Evolutionary conservation across 768 basidiomycete species (phyloP), one percentile per base, ranked within the genome.

Genomic region (Calocera cornea): DNA sequence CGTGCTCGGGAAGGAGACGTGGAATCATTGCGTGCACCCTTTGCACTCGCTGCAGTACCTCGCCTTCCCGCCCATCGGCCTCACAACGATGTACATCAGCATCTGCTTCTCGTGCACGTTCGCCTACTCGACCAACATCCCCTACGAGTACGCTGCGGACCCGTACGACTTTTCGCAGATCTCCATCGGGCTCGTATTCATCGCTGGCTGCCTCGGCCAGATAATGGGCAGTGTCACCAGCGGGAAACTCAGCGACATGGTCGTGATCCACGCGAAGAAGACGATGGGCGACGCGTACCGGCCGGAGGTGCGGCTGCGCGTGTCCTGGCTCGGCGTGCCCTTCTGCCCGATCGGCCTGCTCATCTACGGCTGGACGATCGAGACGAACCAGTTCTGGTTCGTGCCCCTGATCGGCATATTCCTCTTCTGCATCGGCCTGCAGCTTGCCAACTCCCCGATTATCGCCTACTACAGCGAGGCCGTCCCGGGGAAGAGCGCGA

Each of bases 31-130:
- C 19, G 1, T 69, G 33, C 34, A 29, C 3, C 69, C 69, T 2
- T 63, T 69, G 19, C 29, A 34, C 1, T 65, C 69, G 14, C 29
- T 69, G 22, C 2, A 22, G 19, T 63, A 64, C 74, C 38, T 73
- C 73, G 36, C 67, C 70, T 31, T 73, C 73, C 34, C 71, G 70
- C 38, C 73, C 72, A 31, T 72, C 71, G 12, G 70, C 68, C 10
- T 65, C 67, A 22, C 72, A 74, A 22, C 76, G 73, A 14, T 68
- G 68, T 41, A 68, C 72, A 24, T 76, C 75, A 16, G 75, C 22
- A 19, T 68, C 67, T 69, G 69, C 67, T 69, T 69, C 65, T 67
- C 44, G 12, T 69, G 66, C 12, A 24, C 67, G 5, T 69, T 68
- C 67, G 69, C 66, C 34, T 47, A 68, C 24, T 47, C 63, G 64